Evolutionary conservation across 345 rosid genomes (phyloP).

Genomic region (Noccaea caerulescens): DNA sequence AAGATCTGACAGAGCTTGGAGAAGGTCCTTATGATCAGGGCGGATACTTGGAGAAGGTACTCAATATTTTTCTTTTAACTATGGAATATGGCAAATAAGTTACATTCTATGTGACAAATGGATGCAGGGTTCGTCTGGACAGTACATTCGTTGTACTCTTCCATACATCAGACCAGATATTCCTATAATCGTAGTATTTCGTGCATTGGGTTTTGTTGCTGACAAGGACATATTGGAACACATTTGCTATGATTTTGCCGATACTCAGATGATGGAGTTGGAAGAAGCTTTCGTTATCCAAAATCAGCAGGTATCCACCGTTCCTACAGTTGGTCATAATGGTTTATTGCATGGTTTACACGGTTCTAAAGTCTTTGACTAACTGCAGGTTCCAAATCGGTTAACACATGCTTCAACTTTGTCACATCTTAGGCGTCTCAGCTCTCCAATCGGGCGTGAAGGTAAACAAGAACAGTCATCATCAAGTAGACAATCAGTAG

Average conservation of each 20-base stretch:
- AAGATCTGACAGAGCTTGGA: constrained; percentile 97
- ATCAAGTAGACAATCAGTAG: too few species aligned
- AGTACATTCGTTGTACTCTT: constrained; percentile 91
- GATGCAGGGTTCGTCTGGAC: constrained; percentile 94
- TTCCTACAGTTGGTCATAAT: constrained; percentile 16
- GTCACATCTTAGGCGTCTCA: constrained; percentile 92
- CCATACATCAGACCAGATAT: constrained; percentile 96
- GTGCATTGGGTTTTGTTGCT: constrained; percentile 97
- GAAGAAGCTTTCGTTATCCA: constrained; percentile 99
- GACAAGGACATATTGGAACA: constrained; percentile 95
- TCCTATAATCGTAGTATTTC: constrained; percentile 95
- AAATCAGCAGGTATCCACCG: constrained; percentile 75
- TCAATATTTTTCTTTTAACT: neutral
- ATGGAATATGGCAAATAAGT: constrained; percentile 1
- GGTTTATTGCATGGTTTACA: constrained; percentile 4
- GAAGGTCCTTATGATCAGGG: constrained; percentile 99
- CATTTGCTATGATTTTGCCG: constrained; percentile 87
- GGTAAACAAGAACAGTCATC: too few species aligned
- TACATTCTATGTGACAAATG: constrained; percentile 14
- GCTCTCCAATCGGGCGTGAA: constrained; percentile 99
- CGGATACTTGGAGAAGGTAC: constrained; percentile 85
- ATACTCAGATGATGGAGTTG: constrained; percentile 96
- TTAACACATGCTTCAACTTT: constrained; percentile 93
- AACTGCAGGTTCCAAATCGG: constrained; percentile 81
- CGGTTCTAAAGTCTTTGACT: constrained; percentile 23